Conservation (phyloP, 225 moss, liverwort and hornwort species). For the Neckera pumila region DNA sequence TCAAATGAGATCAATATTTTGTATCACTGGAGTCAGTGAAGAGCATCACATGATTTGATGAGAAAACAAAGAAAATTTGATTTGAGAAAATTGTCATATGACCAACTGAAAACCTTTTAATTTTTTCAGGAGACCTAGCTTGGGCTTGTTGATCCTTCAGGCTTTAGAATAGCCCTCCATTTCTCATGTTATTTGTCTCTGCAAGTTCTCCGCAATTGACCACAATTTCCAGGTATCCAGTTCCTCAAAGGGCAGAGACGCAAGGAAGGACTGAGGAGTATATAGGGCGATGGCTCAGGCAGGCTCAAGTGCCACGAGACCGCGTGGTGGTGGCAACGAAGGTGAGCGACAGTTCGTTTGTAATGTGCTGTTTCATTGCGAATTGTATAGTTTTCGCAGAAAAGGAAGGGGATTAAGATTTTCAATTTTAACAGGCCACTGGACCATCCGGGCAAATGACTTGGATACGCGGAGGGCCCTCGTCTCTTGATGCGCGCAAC, state of each 20-base stretch:
- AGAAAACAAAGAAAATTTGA: background rate
- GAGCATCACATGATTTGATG: background rate
- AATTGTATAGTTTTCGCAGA: background rate
- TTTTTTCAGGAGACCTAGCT: background rate
- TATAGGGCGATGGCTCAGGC: conserved; percentile 72
- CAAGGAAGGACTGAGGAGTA: conserved; percentile 69
- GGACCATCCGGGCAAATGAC: conserved; percentile 92
- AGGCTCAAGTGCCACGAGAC: conserved; percentile 48
- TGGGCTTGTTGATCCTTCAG: background rate
- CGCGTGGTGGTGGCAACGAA: conserved; percentile 67
- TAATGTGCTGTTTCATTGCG: background rate
- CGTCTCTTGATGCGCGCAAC: conserved; percentile 58
- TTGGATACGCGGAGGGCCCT: conserved; percentile 78
- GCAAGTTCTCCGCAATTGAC: background rate
- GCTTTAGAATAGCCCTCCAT: background rate
- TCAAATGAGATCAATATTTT: background rate
- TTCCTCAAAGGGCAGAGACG: conserved; percentile 61
- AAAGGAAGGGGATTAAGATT: background rate
- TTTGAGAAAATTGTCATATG: background rate
- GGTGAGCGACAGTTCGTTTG: conserved; percentile 9
- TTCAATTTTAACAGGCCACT: conserved; percentile 30
- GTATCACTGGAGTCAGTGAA: background rate
- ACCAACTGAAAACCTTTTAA: background rate
- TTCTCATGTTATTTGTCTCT: background rate
- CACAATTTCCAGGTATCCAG: conserved; percentile 57